Conservation (phyloP, 306 rosid species). For the Ziziphus jujuba region DNA sequence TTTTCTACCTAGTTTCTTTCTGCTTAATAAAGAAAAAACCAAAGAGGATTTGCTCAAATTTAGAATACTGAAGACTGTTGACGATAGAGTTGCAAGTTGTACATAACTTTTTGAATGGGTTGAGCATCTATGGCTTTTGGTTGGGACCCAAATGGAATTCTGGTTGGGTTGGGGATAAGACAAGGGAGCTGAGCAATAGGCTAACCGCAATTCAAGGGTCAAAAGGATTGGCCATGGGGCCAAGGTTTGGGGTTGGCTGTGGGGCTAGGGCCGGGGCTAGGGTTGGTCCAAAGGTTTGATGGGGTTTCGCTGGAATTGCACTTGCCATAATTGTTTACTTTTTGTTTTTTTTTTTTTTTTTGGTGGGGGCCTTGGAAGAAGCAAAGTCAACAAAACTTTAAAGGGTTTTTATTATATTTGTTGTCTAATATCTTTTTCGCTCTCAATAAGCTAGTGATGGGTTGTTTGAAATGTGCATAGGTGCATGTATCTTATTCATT, state of each 20-base stretch:
- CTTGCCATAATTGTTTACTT: not conserved
- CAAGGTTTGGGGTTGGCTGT: not conserved
- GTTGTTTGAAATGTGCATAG: not conserved
- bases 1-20: not conserved
- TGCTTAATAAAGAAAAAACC: slow-evolving; percentile 20
- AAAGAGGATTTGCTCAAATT: not conserved
- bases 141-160: not conserved
- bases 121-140: not conserved
- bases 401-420: too few relatives aligned
- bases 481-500: not conserved
- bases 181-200: not conserved
- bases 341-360: not conserved
- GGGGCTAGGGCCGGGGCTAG: not conserved
- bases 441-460: too few relatives aligned
- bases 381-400: slow-evolving; percentile 18
- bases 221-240: slow-evolving; percentile 5
- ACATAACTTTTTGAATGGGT: too few relatives aligned
- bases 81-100: too few relatives aligned
- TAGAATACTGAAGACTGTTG: not conserved
- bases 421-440: too few relatives aligned
- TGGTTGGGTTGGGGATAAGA: slow-evolving; percentile 15
- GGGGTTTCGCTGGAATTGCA: slow-evolving; percentile 1
- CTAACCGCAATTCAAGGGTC: slow-evolving; percentile 1
- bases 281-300: not conserved
- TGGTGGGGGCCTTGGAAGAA: slow-evolving; percentile 10